Conservation (phyloP, 495 filamentous ascomycete genomes). For the Penicillium alfredii region DNA sequence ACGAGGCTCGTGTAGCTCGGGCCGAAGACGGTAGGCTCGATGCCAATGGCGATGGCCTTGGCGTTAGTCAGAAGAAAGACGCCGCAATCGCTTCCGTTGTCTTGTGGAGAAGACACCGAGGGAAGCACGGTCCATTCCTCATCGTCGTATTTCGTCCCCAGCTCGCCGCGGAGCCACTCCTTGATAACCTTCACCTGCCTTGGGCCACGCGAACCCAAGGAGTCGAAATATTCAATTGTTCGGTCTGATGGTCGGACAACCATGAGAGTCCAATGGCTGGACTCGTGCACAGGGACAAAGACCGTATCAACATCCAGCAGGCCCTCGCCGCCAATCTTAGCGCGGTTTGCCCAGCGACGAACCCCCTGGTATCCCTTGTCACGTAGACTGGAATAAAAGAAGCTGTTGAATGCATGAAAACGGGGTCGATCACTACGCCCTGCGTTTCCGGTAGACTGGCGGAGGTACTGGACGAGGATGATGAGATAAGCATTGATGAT, state of each 20-base stretch:
- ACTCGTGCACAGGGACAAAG: slow-evolving; percentile 53
- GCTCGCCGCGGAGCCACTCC: slow-evolving; percentile 52
- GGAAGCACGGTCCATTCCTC: slow-evolving; percentile 56
- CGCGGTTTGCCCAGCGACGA: slow-evolving; percentile 48
- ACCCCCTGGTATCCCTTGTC: slow-evolving; percentile 46
- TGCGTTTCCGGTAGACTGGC: slow-evolving; percentile 41
- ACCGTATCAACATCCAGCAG: slow-evolving; percentile 54
- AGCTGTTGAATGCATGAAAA: slow-evolving; percentile 64
- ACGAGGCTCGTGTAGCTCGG: slow-evolving; percentile 52
- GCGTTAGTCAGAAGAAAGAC: slow-evolving; percentile 73
- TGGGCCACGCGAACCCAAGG: slow-evolving; percentile 42
- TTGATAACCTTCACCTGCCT: slow-evolving; percentile 37
- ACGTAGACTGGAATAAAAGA: slow-evolving; percentile 60
- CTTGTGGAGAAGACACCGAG: slow-evolving; percentile 49
- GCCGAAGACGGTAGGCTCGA: slow-evolving; percentile 55
- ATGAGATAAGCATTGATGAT: slow-evolving; percentile 65
- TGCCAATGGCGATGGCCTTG: slow-evolving; percentile 58
- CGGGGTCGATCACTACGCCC: slow-evolving; percentile 49
- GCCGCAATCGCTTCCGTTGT: slow-evolving; percentile 73
- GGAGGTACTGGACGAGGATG: slow-evolving; percentile 54
- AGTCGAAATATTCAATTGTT: slow-evolving; percentile 72
- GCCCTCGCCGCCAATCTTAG: slow-evolving; percentile 47
- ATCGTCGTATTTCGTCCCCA: slow-evolving; percentile 50
- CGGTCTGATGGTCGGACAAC: slow-evolving; percentile 59
- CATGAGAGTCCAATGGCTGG: slow-evolving; percentile 56